Conservation (phyloP, 73 alveolate species). For the Stentor coeruleus region DNA sequence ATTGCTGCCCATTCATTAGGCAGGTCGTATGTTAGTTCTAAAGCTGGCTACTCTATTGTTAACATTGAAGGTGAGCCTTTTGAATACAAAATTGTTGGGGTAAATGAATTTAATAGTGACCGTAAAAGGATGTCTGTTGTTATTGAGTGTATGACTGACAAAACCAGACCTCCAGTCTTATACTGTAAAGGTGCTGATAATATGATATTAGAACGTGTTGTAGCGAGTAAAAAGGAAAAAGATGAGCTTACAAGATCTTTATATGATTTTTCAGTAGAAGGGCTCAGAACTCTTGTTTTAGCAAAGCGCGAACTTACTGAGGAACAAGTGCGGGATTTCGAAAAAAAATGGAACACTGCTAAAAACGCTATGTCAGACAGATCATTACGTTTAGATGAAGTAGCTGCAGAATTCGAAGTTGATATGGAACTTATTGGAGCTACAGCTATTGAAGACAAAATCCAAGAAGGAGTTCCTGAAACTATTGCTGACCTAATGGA, state of each 20-base stretch:
- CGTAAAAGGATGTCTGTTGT: constrained; percentile 92
- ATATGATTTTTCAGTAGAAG: constrained; percentile 14
- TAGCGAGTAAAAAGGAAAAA: neutral
- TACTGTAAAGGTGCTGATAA: constrained; percentile 77
- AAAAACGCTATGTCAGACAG: constrained; percentile 59
- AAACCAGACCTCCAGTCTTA: constrained; percentile 21
- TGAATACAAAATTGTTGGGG: constrained; percentile 60
- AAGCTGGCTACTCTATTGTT: neutral
- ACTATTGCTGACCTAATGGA: constrained; percentile 59
- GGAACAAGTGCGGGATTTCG: constrained; percentile 56
- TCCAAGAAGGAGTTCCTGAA: constrained; percentile 83
- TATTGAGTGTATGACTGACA: constrained; percentile 35
- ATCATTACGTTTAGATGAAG: constrained; percentile 58
- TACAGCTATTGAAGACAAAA: constrained; percentile 97
- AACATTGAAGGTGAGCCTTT: constrained; percentile 28
- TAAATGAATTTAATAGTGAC: constrained; percentile 75
- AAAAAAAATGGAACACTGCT: constrained; percentile 45
- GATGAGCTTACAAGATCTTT: neutral
- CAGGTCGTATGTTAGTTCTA: neutral
- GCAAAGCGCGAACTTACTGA: constrained; percentile 63
- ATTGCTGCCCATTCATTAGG: constrained; percentile 35
- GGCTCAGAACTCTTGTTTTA: constrained; percentile 41
- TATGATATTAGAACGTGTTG: constrained; percentile 46
- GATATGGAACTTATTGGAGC: constrained; percentile 84
- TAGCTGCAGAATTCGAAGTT: constrained; percentile 80